Evolutionary conservation across 768 basidiomycete species (phyloP).

Genomic region (Trametes elegans): DNA sequence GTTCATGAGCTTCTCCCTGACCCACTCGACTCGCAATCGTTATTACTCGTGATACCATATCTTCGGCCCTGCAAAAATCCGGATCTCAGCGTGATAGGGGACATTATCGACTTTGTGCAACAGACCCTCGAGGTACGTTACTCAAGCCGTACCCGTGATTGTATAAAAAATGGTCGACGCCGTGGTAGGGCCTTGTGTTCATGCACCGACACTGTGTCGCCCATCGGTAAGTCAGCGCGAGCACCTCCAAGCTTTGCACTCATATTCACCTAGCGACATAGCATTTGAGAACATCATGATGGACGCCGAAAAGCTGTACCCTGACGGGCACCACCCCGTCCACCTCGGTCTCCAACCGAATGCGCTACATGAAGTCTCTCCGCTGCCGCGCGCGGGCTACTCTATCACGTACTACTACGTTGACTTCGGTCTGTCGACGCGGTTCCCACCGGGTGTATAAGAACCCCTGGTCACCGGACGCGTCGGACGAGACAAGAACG

Average conservation of each 20-base stretch:
- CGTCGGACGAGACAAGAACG: slow-evolving; percentile 19
- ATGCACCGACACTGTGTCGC: slow-evolving; percentile 18
- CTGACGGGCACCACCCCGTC: slow-evolving; percentile 24
- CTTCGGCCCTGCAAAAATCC: slow-evolving; percentile 24
- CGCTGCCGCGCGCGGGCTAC: slow-evolving; percentile 33
- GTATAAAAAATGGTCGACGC: too few relatives aligned
- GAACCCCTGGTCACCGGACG: slow-evolving; percentile 6
- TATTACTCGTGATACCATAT: slow-evolving; percentile 20
- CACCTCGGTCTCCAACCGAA: slow-evolving; percentile 32
- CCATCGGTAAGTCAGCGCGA: slow-evolving; percentile 13
- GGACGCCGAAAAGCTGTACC: slow-evolving; percentile 20
- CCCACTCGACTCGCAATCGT: slow-evolving; percentile 1
- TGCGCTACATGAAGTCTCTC: slow-evolving; percentile 29
- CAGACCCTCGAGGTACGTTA: not conserved
- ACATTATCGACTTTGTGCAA: slow-evolving; percentile 9
- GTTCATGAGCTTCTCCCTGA: slow-evolving; percentile 22
- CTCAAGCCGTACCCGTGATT: too few relatives aligned
- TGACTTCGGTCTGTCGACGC: slow-evolving; percentile 22
- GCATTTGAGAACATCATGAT: slow-evolving; percentile 24
- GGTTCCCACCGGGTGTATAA: slow-evolving; percentile 18
- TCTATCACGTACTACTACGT: slow-evolving; percentile 33
- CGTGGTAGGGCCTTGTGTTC: slow-evolving; percentile 21
- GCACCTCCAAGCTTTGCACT: not conserved
- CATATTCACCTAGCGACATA: slow-evolving; percentile 6
- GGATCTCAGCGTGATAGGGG: slow-evolving; percentile 20